phyloP scores from a whole-genome alignment of 2,329 filamentous ascomycete genomes.

The Alternaria rosae region DNA sequence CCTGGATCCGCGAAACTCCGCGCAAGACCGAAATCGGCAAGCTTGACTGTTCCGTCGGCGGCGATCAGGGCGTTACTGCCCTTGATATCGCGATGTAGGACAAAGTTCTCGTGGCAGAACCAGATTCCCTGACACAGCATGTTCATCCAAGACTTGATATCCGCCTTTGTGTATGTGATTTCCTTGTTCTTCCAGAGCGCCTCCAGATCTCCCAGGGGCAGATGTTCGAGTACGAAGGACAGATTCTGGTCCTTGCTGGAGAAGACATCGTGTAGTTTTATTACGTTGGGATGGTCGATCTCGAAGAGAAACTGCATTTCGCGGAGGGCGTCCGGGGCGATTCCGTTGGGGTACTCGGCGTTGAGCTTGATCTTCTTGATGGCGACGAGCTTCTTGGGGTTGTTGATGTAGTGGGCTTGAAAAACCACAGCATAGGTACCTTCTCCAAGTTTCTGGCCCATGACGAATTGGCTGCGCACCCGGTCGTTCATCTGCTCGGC shows the following conservation, averaged over 20 bases:
- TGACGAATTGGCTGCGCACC: constrained; percentile 83
- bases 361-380: constrained; percentile 94
- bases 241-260: constrained; percentile 96
- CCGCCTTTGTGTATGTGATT: constrained; percentile 82
- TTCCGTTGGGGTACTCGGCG: constrained; percentile 86
- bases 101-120: constrained; percentile 95
- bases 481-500: constrained; percentile 59
- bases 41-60: constrained; percentile 89
- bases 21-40: constrained; percentile 97
- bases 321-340: constrained; percentile 92
- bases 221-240: constrained; percentile 91
- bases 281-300: constrained; percentile 93
- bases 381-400: constrained; percentile 79
- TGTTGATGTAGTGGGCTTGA: constrained; percentile 77
- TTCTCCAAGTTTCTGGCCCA: constrained; percentile 91
- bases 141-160: constrained; percentile 98
- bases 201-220: constrained; percentile 93
- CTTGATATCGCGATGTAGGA: constrained; percentile 98
- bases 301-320: constrained; percentile 97
- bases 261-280: constrained; percentile 90
- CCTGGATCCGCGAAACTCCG: constrained; percentile 89
- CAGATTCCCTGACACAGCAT: constrained; percentile 93
- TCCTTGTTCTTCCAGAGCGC: constrained; percentile 81
- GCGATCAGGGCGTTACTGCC: constrained; percentile 97
- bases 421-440: constrained; percentile 98